phyloP scores from a whole-genome alignment of 805 yeast genomes.

The Candida parachauliodes region DNA sequence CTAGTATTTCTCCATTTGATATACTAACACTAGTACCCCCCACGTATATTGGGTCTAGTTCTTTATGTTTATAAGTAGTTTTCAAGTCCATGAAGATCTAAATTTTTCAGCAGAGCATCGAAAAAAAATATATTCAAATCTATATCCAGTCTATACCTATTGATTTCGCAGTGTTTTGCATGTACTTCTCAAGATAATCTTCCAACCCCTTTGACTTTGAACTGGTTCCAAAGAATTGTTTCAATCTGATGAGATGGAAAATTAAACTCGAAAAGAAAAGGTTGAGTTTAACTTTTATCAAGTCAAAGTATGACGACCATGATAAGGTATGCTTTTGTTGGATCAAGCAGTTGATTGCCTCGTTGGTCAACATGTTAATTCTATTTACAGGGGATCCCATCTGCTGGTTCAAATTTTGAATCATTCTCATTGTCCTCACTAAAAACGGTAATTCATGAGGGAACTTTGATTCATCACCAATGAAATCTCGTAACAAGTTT shows the following conservation, averaged over 20 bases:
- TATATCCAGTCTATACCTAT: conserved; percentile 37
- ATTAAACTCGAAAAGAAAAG: conserved; percentile 28
- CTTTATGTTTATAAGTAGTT: conserved; percentile 41
- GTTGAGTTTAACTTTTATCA: conserved; percentile 19
- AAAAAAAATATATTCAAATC: background rate
- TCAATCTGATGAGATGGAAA: conserved; percentile 29
- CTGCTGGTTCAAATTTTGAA: conserved; percentile 63
- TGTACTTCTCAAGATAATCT: conserved; percentile 42
- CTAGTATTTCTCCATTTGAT: conserved; percentile 64
- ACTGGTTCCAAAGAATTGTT: conserved; percentile 29
- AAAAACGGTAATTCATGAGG: conserved; percentile 66
- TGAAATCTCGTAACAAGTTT: conserved; percentile 50
- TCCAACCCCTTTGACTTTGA: conserved; percentile 38
- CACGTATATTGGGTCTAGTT: conserved; percentile 78
- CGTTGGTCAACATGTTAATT: conserved; percentile 56
- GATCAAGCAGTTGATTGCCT: conserved; percentile 39
- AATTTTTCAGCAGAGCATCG: conserved; percentile 1
- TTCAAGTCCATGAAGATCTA: conserved; percentile 21
- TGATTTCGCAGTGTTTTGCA: conserved; percentile 39
- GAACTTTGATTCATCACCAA: conserved; percentile 60
- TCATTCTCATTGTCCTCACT: conserved; percentile 69
- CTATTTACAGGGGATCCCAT: conserved; percentile 76
- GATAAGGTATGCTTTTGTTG: conserved; percentile 11
- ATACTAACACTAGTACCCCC: conserved; percentile 79
- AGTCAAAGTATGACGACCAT: conserved; percentile 11